Conservation (phyloP, 805 yeast genomes). For the Jamesozyma lodderae region DNA sequence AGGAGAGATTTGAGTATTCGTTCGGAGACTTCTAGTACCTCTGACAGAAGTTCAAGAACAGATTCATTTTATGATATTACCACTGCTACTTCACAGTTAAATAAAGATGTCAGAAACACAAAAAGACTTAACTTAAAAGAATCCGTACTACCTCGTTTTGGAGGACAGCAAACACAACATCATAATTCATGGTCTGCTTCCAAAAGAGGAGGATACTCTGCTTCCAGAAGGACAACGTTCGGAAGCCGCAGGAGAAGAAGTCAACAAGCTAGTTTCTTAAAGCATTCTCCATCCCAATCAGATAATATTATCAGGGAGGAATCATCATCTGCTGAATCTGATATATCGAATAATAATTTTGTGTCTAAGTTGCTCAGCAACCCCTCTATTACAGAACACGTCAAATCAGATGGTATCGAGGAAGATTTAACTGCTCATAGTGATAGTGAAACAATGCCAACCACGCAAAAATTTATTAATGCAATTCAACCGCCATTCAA, state of each 20-base stretch:
- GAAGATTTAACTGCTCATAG: conserved; percentile 5
- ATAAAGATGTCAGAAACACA: conserved; percentile 7
- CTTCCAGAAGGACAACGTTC: conserved; percentile 9
- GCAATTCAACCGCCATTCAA: background rate
- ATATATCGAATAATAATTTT: conserved; percentile 1
- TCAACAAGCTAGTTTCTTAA: conserved; percentile 16
- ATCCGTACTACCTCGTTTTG: conserved; percentile 19
- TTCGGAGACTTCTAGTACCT: conserved; percentile 33
- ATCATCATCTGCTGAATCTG: conserved; percentile 12
- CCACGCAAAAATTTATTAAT: background rate
- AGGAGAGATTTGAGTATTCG: conserved; percentile 31
- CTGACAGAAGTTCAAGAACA: conserved; percentile 34
- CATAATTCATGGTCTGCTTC: conserved; percentile 8
- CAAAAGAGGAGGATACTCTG: conserved; percentile 9
- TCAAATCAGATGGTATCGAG: conserved; percentile 2
- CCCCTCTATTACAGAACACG: conserved; percentile 3
- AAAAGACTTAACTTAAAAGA: conserved; percentile 13
- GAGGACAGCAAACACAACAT: conserved; percentile 9
- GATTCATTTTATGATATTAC: conserved; percentile 35
- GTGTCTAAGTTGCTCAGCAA: background rate
- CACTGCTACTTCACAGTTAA: conserved; percentile 24
- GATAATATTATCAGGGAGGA: conserved; percentile 29
- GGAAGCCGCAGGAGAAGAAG: conserved; percentile 15
- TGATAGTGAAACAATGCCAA: conserved; percentile 8
- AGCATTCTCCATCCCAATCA: conserved; percentile 12